phyloP scores from a whole-genome alignment of 148 eudicot species.

The Cornus suecica region DNA sequence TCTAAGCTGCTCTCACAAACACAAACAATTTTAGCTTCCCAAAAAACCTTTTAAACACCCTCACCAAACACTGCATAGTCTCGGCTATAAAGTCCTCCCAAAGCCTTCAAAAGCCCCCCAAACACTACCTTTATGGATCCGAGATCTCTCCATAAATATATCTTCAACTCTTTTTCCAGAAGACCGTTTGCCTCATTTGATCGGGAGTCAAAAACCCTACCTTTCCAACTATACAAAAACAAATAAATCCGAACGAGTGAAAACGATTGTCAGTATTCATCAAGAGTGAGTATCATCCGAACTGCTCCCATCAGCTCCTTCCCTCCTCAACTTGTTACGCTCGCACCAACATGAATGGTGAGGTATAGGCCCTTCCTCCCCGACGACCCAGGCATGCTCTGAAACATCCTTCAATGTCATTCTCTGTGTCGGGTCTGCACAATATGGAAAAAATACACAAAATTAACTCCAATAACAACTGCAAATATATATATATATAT shows the following conservation, averaged over 20 bases:
- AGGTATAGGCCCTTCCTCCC: slow-evolving; percentile 78
- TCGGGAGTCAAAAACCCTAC: background rate
- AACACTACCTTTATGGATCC: background rate
- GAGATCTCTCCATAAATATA: background rate
- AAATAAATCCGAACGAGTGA: slow-evolving; percentile 5
- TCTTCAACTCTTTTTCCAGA: background rate
- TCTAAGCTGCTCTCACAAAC: no score
- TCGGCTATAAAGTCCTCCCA: no score
- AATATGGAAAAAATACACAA: background rate
- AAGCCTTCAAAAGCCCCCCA: no score
- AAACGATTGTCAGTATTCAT: slow-evolving; percentile 7
- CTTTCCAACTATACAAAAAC: slow-evolving; percentile 8
- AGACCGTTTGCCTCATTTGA: background rate
- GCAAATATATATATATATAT: no score
- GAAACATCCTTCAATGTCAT: slow-evolving; percentile 65
- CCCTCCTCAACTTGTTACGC: slow-evolving; percentile 31
- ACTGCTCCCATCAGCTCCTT: slow-evolving; percentile 24
- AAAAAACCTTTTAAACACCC: no score
- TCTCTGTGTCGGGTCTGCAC: slow-evolving; percentile 72
- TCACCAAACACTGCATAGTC: no score
- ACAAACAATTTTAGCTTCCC: no score
- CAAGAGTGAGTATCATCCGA: slow-evolving; percentile 13
- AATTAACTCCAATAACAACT: background rate
- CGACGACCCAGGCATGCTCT: slow-evolving; percentile 74
- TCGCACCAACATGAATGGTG: slow-evolving; percentile 84